These are phyloP conservation scores for Colletotrichum sp. DNA, from an alignment of 2,329 filamentous ascomycete genomes.

Conservation along the genomic window DNA sequence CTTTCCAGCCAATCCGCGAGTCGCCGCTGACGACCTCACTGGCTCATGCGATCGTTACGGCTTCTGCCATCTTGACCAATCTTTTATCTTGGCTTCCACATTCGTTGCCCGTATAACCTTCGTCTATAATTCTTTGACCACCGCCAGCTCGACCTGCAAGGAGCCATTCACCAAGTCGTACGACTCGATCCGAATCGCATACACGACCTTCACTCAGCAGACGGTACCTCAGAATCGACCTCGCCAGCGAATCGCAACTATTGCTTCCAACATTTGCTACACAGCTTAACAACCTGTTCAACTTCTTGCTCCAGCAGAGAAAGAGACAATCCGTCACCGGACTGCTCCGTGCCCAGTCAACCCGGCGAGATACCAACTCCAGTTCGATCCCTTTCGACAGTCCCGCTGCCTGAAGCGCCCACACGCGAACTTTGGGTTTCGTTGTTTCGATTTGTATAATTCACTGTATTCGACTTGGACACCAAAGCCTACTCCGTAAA, in stretches of 20 bases:
- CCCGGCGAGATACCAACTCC: not conserved
- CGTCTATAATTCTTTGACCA: slow-evolving; percentile 25
- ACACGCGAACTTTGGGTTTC: not conserved
- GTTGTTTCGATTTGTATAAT: slow-evolving; percentile 12
- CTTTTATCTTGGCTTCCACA: slow-evolving; percentile 21
- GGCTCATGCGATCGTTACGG: slow-evolving; percentile 18
- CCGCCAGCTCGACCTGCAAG: slow-evolving; percentile 15
- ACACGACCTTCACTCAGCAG: slow-evolving; percentile 16
- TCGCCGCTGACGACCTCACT: slow-evolving; percentile 17
- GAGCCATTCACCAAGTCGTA: not conserved
- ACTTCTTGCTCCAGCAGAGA: not conserved
- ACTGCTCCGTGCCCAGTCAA: not conserved
- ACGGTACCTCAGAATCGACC: slow-evolving; percentile 19
- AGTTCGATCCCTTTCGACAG: not conserved
- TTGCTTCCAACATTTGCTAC: not conserved
- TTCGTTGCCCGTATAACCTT: slow-evolving; percentile 24
- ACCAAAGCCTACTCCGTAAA: not conserved
- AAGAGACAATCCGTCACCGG: not conserved
- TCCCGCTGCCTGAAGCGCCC: not conserved
- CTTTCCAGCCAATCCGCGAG: slow-evolving; percentile 21
- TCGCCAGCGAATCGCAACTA: slow-evolving; percentile 15
- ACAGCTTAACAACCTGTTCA: not conserved
- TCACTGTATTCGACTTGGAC: not conserved
- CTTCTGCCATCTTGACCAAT: slow-evolving; percentile 17
- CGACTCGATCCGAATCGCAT: slow-evolving; percentile 3